phyloP scores from a whole-genome alignment of 805 yeast species.

The Lachancea fermentati region DNA sequence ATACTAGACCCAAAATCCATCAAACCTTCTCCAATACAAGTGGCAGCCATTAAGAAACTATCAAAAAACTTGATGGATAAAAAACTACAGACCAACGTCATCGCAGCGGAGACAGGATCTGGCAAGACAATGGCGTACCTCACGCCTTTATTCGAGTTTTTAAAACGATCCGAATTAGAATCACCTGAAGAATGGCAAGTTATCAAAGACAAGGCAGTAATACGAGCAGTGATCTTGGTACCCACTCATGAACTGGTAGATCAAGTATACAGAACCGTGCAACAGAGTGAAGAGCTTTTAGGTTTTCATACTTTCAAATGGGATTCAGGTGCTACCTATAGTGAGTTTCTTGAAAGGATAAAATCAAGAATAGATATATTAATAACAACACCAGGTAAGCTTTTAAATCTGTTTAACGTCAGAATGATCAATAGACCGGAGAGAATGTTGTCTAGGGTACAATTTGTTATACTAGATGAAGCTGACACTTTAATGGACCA shows the following conservation, averaged over 20 bases:
- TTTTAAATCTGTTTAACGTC: slow-evolving; percentile 36
- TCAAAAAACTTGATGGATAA: slow-evolving; percentile 32
- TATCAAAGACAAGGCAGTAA: slow-evolving; percentile 36
- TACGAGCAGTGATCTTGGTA: slow-evolving; percentile 69
- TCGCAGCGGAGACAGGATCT: slow-evolving; percentile 96
- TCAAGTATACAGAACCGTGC: slow-evolving; percentile 55
- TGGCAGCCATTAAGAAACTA: slow-evolving; percentile 51
- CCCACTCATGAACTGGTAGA: slow-evolving; percentile 88
- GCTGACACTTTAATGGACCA: slow-evolving; percentile 89
- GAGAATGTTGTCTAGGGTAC: slow-evolving; percentile 40
- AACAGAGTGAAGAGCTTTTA: slow-evolving; percentile 31
- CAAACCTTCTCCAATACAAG: slow-evolving; percentile 76
- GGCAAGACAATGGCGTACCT: slow-evolving; percentile 94
- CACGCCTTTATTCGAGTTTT: slow-evolving; percentile 63
- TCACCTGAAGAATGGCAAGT: slow-evolving; percentile 34
- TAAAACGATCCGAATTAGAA: slow-evolving; percentile 52
- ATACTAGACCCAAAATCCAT: slow-evolving; percentile 15
- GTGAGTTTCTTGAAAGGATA: slow-evolving; percentile 43
- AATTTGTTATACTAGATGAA: slow-evolving; percentile 76
- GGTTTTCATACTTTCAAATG: slow-evolving; percentile 49
- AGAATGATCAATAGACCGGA: slow-evolving; percentile 35
- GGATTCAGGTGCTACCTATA: slow-evolving; percentile 55
- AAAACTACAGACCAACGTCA: slow-evolving; percentile 55
- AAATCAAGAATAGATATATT: slow-evolving; percentile 64
- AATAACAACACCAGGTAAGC: slow-evolving; percentile 80